phyloP scores from a whole-genome alignment of 306 rosid species.

The Prosopis cineraria region DNA sequence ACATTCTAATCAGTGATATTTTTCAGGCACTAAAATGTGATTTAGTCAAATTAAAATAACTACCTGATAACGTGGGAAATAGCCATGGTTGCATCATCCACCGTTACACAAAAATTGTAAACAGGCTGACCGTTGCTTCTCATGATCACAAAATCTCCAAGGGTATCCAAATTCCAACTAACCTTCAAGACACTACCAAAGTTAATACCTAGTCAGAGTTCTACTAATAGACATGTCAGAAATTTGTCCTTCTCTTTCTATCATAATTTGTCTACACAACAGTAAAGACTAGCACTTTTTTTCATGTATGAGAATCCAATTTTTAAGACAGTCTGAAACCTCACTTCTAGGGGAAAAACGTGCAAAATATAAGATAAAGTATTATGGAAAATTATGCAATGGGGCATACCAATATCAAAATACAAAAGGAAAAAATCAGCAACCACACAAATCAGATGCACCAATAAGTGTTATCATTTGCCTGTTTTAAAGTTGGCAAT shows the following conservation, averaged over 20 bases:
- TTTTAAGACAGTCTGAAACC: neutral
- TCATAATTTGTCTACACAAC: neutral
- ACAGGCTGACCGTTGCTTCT: slow-evolving; percentile 98
- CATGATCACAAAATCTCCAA: slow-evolving; percentile 97
- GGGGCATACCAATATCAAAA: neutral
- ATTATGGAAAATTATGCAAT: neutral
- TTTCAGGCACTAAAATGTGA: neutral
- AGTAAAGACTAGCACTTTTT: neutral
- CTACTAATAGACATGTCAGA: slow-evolving; percentile 5
- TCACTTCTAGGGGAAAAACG: neutral
- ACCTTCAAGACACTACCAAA: slow-evolving; percentile 93
- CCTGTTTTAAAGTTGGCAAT: neutral
- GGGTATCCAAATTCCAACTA: slow-evolving; percentile 97
- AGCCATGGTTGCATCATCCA: slow-evolving; percentile 99
- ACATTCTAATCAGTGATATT: neutral
- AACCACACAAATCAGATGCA: slow-evolving; percentile 9
- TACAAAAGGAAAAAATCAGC: neutral
- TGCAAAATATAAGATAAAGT: neutral
- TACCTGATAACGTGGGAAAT: slow-evolving; percentile 98
- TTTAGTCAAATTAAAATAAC: slow-evolving; percentile 3
- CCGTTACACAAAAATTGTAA: slow-evolving; percentile 95
- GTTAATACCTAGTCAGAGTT: slow-evolving; percentile 47
- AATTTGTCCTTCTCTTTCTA: neutral
- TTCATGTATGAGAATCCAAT: neutral
- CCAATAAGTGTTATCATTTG: neutral